A percentile compares a stretch with the other conserved stretches of the same genome.
Evolutionary conservation across 2,329 filamentous ascomycete species (phyloP).

Genomic region (Mariannaea elegans): DNA sequence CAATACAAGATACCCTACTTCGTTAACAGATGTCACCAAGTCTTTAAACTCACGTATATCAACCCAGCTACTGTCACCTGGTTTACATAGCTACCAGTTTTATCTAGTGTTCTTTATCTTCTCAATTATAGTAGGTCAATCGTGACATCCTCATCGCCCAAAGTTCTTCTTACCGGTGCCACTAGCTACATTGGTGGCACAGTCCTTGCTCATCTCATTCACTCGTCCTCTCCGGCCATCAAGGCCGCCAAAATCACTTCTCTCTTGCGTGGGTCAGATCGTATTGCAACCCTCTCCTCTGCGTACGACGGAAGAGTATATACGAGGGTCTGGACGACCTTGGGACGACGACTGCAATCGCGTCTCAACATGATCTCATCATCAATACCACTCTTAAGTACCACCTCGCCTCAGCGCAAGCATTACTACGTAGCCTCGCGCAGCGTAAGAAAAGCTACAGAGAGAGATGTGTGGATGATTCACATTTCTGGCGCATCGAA

Average conservation of each 20-base stretch:
- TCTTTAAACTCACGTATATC: no score
- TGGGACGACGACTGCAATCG: not conserved
- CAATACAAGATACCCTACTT: no score
- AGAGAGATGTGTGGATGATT: not conserved
- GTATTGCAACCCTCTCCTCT: no score
- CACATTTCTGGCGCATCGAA: not conserved
- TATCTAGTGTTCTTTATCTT: no score
- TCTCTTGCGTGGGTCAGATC: not conserved
- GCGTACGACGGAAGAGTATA: no score
- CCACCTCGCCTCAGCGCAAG: not conserved
- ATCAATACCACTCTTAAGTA: not conserved
- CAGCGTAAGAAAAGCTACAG: not conserved
- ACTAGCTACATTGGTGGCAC: not conserved
- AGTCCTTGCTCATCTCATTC: not conserved
- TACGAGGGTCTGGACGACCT: not conserved
- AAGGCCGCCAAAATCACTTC: not conserved
- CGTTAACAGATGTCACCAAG: no score
- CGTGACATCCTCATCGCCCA: no score
- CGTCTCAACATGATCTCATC: not conserved
- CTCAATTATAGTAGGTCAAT: no score
- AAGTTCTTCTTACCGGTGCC: conserved; percentile 20
- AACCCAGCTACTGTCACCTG: no score
- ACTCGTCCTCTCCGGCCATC: not conserved
- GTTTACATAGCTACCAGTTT: no score
- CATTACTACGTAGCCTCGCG: not conserved